These are phyloP conservation scores for Boletus semigastroideus DNA, from an alignment of 1,284 basidiomycete species.

Conservation along the genomic window DNA sequence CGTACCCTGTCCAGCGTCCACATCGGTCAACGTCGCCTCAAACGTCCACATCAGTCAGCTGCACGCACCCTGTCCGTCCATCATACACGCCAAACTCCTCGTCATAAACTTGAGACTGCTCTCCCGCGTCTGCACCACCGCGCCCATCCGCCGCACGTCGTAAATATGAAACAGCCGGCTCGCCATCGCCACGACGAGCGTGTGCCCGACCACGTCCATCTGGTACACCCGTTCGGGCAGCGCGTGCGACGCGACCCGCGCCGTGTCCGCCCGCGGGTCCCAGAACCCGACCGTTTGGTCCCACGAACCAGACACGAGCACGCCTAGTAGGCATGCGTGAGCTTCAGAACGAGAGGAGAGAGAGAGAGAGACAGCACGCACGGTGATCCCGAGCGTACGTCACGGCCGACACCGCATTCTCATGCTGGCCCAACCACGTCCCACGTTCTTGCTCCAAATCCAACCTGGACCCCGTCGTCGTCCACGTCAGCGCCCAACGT, in stretches of 20 bases:
- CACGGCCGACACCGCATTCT: slow-evolving; percentile 64
- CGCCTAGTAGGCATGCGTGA: slow-evolving; percentile 42
- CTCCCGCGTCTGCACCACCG: slow-evolving; percentile 78
- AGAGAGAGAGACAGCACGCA: not conserved
- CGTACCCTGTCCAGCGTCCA: too few relatives aligned
- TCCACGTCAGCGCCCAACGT: too few relatives aligned
- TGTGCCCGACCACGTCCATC: slow-evolving; percentile 72
- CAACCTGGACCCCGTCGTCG: slow-evolving; percentile 41
- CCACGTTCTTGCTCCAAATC: slow-evolving; percentile 64
- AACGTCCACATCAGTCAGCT: too few relatives aligned
- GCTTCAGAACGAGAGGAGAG: too few relatives aligned
- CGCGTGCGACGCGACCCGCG: slow-evolving; percentile 61
- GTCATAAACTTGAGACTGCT: slow-evolving; percentile 97
- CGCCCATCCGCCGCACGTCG: slow-evolving; percentile 74
- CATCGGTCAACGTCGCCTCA: too few relatives aligned
- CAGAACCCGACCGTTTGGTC: slow-evolving; percentile 86
- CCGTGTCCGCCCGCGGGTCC: slow-evolving; percentile 67
- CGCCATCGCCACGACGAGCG: slow-evolving; percentile 88
- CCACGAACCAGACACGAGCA: slow-evolving; percentile 86
- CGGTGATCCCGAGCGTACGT: slow-evolving; percentile 48
- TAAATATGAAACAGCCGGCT: slow-evolving; percentile 88
- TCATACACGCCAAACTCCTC: slow-evolving; percentile 87
- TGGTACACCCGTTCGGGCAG: slow-evolving; percentile 85
- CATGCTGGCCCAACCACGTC: slow-evolving; percentile 64
- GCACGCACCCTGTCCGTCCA: slow-evolving; percentile 81